These are phyloP conservation scores for Colletotrichum limetticola DNA, from an alignment of 2,329 filamentous ascomycete species.

Conservation along the genomic window DNA sequence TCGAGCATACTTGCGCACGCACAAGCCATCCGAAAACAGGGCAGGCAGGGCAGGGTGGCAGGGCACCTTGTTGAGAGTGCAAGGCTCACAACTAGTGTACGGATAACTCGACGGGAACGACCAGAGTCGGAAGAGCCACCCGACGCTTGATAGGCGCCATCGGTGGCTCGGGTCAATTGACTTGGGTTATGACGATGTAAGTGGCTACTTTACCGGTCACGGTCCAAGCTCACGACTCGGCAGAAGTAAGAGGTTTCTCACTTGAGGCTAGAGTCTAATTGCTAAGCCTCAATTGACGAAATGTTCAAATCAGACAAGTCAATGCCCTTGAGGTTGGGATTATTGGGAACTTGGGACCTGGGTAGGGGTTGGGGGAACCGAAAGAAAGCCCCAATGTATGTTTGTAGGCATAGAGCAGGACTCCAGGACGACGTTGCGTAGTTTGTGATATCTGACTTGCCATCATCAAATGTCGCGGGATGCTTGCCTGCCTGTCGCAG, in stretches of 20 bases:
- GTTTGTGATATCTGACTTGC: not conserved
- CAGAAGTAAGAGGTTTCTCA: not conserved
- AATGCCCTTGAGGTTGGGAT: not conserved
- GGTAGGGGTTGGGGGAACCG: too few relatives aligned
- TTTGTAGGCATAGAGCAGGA: not conserved
- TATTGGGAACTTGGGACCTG: too few relatives aligned
- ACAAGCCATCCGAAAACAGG: not conserved
- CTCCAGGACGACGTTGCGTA: not conserved
- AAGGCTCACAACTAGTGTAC: not conserved
- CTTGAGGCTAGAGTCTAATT: not conserved
- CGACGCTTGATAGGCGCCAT: not conserved
- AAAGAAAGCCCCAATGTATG: not conserved
- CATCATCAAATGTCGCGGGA: not conserved
- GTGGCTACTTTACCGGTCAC: not conserved
- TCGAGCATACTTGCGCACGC: not conserved
- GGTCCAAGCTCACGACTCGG: not conserved
- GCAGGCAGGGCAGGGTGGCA: not conserved
- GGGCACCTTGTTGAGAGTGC: not conserved
- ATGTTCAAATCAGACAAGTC: not conserved
- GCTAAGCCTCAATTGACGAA: not conserved
- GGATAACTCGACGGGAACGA: too few relatives aligned
- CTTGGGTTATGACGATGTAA: not conserved
- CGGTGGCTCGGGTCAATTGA: not conserved
- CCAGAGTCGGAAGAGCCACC: not conserved
- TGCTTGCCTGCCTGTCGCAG: not conserved